These are phyloP conservation scores for Drechslerella coelobrocha DNA, from an alignment of 2,329 filamentous ascomycete genomes.

Conservation along the genomic window DNA sequence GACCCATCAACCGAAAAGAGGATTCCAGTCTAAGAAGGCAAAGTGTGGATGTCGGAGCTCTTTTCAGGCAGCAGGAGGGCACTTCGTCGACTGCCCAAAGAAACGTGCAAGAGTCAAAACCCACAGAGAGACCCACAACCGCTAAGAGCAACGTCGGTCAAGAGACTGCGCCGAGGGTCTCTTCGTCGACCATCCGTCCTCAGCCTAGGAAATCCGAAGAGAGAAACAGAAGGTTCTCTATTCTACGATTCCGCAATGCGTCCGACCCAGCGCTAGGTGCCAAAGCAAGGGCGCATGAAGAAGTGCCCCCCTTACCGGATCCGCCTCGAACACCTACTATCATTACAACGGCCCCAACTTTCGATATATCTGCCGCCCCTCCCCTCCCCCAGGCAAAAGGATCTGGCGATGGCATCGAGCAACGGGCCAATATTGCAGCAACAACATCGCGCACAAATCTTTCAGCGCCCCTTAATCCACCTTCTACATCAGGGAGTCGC, in stretches of 20 bases:
- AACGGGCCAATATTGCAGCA: constrained; percentile 58
- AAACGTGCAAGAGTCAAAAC: constrained; percentile 24
- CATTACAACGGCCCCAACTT: constrained; percentile 88
- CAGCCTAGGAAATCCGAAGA: constrained; percentile 46
- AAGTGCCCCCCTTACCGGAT: constrained; percentile 49
- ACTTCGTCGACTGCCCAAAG: constrained; percentile 17
- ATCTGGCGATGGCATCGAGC: constrained; percentile 50
- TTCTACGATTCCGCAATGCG: constrained; percentile 54
- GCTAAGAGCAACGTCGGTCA: constrained; percentile 24
- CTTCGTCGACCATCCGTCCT: constrained; percentile 41
- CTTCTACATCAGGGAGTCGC: constrained; percentile 49
- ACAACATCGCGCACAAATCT: constrained; percentile 48
- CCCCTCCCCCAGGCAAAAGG: constrained; percentile 25
- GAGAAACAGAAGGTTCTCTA: constrained; percentile 42
- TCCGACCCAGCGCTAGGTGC: constrained; percentile 54
- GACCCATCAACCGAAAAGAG: constrained; percentile 33
- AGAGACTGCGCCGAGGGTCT: constrained; percentile 35
- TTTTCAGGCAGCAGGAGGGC: constrained; percentile 49
- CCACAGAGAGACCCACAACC: constrained; percentile 32
- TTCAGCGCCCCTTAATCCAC: constrained; percentile 28
- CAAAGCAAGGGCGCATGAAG: constrained; percentile 51
- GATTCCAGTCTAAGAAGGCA: constrained; percentile 40
- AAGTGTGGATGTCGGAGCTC: constrained; percentile 47
- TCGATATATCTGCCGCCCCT: constrained; percentile 61
- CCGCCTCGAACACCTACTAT: constrained; percentile 67